A percentile compares a stretch with the other conserved stretches of the same genome.
Evolutionary conservation across 108 stramenopile species (phyloP).

Genomic region (Cylindrotheca fusiformis): DNA sequence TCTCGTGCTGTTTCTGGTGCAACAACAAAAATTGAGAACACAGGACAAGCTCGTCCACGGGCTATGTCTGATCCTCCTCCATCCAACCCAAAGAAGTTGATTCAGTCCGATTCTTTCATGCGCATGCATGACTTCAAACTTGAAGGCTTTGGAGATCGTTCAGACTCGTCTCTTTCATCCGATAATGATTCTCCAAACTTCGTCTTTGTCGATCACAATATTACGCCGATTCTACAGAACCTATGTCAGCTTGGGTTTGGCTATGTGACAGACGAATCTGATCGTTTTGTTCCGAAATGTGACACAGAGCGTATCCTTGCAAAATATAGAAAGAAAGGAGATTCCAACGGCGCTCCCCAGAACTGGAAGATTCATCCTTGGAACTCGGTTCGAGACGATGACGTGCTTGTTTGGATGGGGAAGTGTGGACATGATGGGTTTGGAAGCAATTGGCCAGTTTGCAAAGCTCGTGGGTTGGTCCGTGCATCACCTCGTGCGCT

Average conservation of each 20-base stretch:
- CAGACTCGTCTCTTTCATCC: not conserved
- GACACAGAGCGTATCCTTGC: constrained; percentile 44
- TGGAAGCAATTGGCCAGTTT: constrained; percentile 51
- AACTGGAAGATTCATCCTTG: constrained; percentile 27
- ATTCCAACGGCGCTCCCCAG: not conserved
- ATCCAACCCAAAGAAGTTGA: not conserved
- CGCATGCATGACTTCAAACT: constrained; percentile 23
- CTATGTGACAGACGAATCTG: constrained; percentile 53
- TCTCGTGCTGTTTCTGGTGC: not conserved
- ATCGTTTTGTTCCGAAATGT: constrained; percentile 50
- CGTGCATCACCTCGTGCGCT: constrained; percentile 38
- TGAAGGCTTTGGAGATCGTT: not conserved
- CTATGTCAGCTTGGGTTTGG: constrained; percentile 45
- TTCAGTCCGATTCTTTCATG: constrained; percentile 23
- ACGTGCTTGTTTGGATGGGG: constrained; percentile 42
- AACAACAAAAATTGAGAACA: not conserved
- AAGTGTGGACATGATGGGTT: constrained; percentile 18
- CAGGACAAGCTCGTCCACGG: not conserved
- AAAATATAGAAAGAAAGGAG: constrained; percentile 10
- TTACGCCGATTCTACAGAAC: constrained; percentile 32
- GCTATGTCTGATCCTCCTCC: constrained; percentile 5
- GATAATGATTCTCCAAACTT: constrained; percentile 1
- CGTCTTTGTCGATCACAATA: constrained; percentile 13
- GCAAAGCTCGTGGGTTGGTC: constrained; percentile 57
- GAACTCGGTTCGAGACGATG: constrained; percentile 13